A percentile compares a stretch with the other conserved stretches of the same genome.
Evolutionary conservation across 495 filamentous ascomycete species (phyloP).

Genomic region (Penicillium waksmanii): DNA sequence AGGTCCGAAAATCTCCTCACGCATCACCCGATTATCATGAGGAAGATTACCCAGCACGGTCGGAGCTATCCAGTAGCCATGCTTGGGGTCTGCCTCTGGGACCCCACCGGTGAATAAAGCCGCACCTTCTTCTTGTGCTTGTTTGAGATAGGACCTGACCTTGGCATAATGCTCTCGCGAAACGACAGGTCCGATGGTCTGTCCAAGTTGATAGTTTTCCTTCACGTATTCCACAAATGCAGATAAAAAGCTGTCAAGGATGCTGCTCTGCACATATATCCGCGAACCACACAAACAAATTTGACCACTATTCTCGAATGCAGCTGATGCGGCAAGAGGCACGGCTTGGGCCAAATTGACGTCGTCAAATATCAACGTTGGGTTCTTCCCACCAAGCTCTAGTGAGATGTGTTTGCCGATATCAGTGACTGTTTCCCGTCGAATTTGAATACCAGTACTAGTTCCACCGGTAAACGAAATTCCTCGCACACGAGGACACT

Average conservation of each 20-base stretch:
- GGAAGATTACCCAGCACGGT: constrained; percentile 45
- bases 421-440: constrained; percentile 35
- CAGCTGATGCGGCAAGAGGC: constrained; percentile 17
- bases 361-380: constrained; percentile 44
- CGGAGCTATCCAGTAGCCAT: constrained; percentile 49
- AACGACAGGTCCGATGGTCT: constrained; percentile 23
- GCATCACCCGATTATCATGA: constrained; percentile 32
- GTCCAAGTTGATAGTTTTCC: constrained; percentile 13
- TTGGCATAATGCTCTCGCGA: constrained; percentile 19
- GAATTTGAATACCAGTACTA: constrained; percentile 25
- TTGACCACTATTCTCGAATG: constrained; percentile 45
- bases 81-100: constrained; percentile 15
- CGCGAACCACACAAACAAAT: constrained; percentile 53
- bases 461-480: constrained; percentile 30
- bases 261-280: constrained; percentile 53
- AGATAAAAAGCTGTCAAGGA: constrained; percentile 14
- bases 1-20: constrained; percentile 59
- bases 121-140: constrained; percentile 14
- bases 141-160: constrained; percentile 20
- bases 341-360: constrained; percentile 25
- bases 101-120: constrained; percentile 15
- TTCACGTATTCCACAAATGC: constrained; percentile 20
- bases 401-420: constrained; percentile 50
- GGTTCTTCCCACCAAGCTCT: constrained; percentile 46
- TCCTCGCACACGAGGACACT: constrained; percentile 17